Conservation (phyloP, 2,329 filamentous ascomycete genomes). For the Diaporthe citri region DNA sequence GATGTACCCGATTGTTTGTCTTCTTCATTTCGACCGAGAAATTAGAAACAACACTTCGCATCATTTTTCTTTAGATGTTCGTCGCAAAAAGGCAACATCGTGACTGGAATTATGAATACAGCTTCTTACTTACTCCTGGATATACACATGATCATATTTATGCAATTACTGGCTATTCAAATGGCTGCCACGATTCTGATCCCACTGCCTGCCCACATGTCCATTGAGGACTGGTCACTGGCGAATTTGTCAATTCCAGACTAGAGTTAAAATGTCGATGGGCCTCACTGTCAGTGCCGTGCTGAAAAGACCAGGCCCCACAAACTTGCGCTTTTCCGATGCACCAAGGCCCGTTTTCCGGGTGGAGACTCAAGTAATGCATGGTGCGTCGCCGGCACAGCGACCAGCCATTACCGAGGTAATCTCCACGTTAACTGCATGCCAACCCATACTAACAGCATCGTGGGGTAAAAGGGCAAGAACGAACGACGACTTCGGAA, state of each 20-base stretch:
- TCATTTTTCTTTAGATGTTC: neutral
- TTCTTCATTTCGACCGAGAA: neutral
- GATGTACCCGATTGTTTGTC: no score
- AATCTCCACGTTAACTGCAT: slow-evolving; percentile 25
- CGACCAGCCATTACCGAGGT: neutral
- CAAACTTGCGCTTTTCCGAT: slow-evolving; percentile 5
- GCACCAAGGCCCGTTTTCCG: slow-evolving; percentile 8
- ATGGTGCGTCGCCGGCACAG: neutral
- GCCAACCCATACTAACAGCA: neutral
- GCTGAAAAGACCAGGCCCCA: neutral
- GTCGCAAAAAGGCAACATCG: neutral
- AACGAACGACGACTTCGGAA: neutral
- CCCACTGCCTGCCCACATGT: no score
- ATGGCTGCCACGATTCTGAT: neutral
- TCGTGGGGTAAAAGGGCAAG: slow-evolving; percentile 7
- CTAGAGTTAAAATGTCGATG: neutral
- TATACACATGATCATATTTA: neutral
- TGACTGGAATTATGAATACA: neutral
- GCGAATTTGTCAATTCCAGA: neutral
- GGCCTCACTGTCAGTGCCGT: neutral
- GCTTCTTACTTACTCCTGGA: neutral
- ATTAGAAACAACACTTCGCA: neutral
- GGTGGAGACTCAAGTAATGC: slow-evolving; percentile 5
- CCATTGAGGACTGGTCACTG: neutral
- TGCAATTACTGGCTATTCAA: neutral